phyloP scores from a whole-genome alignment of 108 stramenopile species.

The Epipyxis sp. region DNA sequence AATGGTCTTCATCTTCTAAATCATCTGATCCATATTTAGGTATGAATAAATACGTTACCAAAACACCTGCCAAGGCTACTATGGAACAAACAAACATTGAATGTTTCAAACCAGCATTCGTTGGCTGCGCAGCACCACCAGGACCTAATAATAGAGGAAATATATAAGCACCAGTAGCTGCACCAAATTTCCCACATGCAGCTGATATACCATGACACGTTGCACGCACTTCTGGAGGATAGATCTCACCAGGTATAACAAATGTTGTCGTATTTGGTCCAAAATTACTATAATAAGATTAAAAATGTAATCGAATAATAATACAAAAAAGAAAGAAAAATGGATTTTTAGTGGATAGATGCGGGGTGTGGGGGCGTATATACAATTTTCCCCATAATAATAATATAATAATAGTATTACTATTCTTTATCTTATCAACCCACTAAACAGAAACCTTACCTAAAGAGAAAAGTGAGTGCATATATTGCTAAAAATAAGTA shows the following conservation, averaged over 20 bases:
- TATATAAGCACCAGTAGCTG: slow-evolving; percentile 27
- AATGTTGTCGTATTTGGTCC: slow-evolving; percentile 63
- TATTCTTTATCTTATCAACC: no score
- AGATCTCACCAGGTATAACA: slow-evolving; percentile 62
- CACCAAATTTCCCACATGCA: slow-evolving; percentile 57
- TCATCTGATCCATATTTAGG: not conserved
- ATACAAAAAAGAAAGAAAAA: no score
- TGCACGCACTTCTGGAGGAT: slow-evolving; percentile 52
- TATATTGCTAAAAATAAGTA: slow-evolving; percentile 35
- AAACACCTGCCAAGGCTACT: not conserved
- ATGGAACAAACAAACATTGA: not conserved
- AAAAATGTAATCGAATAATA: no score
- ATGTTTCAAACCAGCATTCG: not conserved
- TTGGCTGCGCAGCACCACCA: not conserved
- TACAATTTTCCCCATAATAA: no score
- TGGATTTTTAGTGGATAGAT: no score
- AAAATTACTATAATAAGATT: no score
- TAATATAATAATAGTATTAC: no score
- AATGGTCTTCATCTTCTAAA: not conserved
- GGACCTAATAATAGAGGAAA: slow-evolving; percentile 11
- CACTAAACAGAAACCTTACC: no score
- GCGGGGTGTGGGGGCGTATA: no score
- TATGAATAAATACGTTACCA: not conserved
- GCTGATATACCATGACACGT: slow-evolving; percentile 60
- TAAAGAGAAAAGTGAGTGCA: slow-evolving; percentile 58